Conservation (phyloP, 176 grass and related monocot genomes). For the Aegilops tauschii region DNA sequence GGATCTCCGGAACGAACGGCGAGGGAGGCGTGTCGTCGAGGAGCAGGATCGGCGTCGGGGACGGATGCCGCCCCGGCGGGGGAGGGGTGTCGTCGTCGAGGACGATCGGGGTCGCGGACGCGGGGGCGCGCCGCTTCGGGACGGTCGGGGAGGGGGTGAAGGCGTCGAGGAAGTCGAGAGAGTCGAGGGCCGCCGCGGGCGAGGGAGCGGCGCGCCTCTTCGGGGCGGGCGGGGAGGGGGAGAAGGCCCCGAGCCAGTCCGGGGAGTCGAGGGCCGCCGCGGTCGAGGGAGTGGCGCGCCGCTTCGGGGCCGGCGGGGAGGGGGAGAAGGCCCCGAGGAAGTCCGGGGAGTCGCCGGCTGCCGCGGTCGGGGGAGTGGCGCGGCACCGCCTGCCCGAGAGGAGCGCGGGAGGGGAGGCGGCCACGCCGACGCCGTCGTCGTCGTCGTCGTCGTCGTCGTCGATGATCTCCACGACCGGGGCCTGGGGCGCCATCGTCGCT, state of each 20-base stretch:
- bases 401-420: neutral
- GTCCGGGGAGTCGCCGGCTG: neutral
- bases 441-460: neutral
- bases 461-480: neutral
- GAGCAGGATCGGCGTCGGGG: constrained; percentile 3
- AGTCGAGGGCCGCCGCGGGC: neutral
- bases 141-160: constrained; percentile 29
- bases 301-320: neutral
- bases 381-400: neutral
- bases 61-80: constrained; percentile 25
- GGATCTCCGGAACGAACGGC: constrained; percentile 7
- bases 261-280: neutral
- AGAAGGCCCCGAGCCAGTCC: neutral
- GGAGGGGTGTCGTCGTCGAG: constrained; percentile 47
- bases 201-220: neutral
- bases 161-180: neutral
- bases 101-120: neutral
- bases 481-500: neutral
- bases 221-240: neutral
- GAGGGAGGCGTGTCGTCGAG: constrained; percentile 21
- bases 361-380: neutral
- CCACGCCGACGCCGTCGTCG: neutral
- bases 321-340: neutral
- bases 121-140: neutral
- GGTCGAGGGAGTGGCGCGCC: neutral